Base-by-base conservation (phyloP, 805 yeast species). In the Hanseniaspora thailandica region DNA sequence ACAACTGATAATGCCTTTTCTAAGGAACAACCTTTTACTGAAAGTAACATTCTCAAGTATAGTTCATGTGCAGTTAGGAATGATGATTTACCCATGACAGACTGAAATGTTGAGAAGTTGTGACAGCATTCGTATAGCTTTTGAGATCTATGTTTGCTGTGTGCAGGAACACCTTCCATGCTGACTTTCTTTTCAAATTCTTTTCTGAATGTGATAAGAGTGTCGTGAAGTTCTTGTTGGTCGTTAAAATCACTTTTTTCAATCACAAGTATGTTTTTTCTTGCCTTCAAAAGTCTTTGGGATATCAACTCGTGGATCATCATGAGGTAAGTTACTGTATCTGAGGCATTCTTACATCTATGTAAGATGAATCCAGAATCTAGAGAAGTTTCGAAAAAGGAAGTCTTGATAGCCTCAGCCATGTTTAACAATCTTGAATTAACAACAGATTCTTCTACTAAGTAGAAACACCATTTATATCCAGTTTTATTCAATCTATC, bases 1-100 rank as follows among this genome's bases (percentile, higher is more conserved):
- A 89, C 97, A 9, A 93, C 80, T 7, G 78, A 78, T 9, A 79
- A 62, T 0, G 98, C 98, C 63, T 85, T 87, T 57, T 90, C 97
- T 30, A 86, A 67, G 0, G 95, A 79, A 1, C 93, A 72, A 0
- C 97, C 98, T 56, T 77, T 75, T 2, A 84, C 75, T 2, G 88
- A 77, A 83, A 88, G 78, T 22, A 93, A 73, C 82, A 87, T 80
- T 44, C 77, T 71, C 1, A 87, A 68, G 59, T 80, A 90, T 60
- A 86, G 68, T 57, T 90, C 96, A 45, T 78, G 79, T 0, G 86
- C 78, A 0, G 95, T 84, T 61, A 76, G 71, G 71, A 82, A 69
- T 25, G 77, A 77, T 2, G 84, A 73, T 62, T 93, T 93, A 3
- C 82, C 77, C 65, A 93, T 67, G 31, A 82, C 72, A 5, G 75